Base-by-base conservation (phyloP, 2,329 filamentous ascomycete genomes). In the Cercospora janseana region DNA sequence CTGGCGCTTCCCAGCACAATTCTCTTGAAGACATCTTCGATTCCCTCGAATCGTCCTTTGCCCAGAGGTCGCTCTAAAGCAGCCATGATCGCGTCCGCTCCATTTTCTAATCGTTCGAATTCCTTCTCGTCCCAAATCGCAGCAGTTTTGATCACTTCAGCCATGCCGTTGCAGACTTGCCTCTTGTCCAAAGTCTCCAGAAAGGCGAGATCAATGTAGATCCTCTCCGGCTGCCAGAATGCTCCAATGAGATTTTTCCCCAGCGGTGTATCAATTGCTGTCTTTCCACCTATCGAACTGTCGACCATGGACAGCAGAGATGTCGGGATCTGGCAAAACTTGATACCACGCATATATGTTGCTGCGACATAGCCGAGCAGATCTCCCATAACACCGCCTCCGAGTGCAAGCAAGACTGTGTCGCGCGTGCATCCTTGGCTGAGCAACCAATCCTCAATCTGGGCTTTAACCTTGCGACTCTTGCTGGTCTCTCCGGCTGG, bases 101-200 rank as follows among this genome's bases (percentile, higher is more conserved):
- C 88, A 59, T 86, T 78, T 68, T 98, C 93, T 13, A 98, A 76
- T 9, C 86, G 74, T 34, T 85, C 79, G 67, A 98, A 98, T 65
- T 96, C 92, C 7, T 78, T 72, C 70, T 94, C 89, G 63, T 95
- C 83, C 82, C 92, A 96, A 62, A 98, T 97, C 46, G 93, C 93
- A 3, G 93, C 93, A 3, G 93, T 98, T 80, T 79, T 68, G 32
- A 65, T 59, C 23, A 98, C 92, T 74, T 98, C 93, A 20, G 92
- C 93, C 92, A 98, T 96, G 54, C 93, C 93, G 69, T 98, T 98
- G 71, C 96, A 90, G 66, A 98, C 92, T 71, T 98, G 92, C 59
- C 93, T 80, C 58, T 86, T 84, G 1, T 92, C 91, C 15, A 98
- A 76, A 1, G 90, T 95, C 67, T 95, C 88, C 48, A 98, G 77